A percentile compares a stretch with the other conserved stretches of the same genome.
Evolutionary conservation across 1,284 basidiomycete genomes (phyloP).

Genomic region (Apiotrichum veenhuisii): DNA sequence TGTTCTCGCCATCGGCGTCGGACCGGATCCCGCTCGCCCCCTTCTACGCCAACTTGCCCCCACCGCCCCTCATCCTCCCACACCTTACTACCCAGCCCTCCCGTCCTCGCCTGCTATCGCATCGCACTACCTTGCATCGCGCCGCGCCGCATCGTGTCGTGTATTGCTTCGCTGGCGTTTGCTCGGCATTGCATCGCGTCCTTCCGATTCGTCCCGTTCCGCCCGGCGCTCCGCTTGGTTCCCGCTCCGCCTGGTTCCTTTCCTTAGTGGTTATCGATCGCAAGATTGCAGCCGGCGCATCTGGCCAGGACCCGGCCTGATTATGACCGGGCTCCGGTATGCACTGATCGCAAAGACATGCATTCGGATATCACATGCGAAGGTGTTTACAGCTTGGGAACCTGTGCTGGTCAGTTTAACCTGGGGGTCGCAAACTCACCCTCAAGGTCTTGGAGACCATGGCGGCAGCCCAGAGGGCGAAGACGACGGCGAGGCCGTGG

Average conservation of each 20-base stretch:
- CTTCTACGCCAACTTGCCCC: background rate
- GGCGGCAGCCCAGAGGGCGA: constrained; percentile 78
- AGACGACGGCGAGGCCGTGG: constrained; percentile 68
- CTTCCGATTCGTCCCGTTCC: background rate
- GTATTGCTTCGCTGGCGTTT: no score
- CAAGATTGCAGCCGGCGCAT: background rate
- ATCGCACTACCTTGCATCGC: no score
- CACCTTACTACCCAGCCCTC: background rate
- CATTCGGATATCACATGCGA: background rate
- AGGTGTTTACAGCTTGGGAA: constrained; percentile 4
- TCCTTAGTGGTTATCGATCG: background rate
- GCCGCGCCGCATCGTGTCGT: no score
- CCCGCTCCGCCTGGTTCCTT: no score
- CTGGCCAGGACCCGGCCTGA: no score
- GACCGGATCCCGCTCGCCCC: background rate
- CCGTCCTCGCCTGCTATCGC: no score
- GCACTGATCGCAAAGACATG: background rate
- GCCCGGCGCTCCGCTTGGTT: no score
- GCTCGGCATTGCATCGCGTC: no score
- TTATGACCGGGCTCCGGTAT: background rate
- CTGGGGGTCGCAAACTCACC: constrained; percentile 47
- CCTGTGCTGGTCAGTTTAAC: background rate
- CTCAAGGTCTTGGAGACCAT: constrained; percentile 94
- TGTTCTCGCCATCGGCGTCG: no score
- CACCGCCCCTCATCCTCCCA: background rate